Base-by-base conservation (phyloP, 345 rosid genomes). In the Murraya paniculata region DNA sequence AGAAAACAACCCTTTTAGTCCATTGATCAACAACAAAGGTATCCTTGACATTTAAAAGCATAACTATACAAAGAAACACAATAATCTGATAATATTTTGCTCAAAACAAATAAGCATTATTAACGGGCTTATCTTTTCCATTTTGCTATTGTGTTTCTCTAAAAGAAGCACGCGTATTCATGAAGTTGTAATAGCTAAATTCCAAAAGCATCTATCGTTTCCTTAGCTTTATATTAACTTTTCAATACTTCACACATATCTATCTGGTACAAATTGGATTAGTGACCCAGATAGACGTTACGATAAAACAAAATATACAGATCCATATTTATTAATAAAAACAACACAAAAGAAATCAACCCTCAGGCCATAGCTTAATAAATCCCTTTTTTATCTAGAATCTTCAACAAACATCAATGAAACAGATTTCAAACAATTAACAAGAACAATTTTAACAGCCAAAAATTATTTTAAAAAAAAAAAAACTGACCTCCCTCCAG, bases 401-500 rank as follows among this genome's bases (percentile, higher is more conserved):
- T 38, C 56, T 39, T 68, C 57, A 14, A 68, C 61, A 30, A 30
- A 53, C 59, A 50, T 27, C 14, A 39, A 70, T 4, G 5, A 24
- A 28, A 27, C 19, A 36, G 22, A 35, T 36, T 5, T 4, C 13
- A 58, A 70, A n/a, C 41, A 18, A 45, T 45, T 45, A 36, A 58
- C 33, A 36, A 58, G 22, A 53, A 53, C 21, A 6, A 18, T 53
- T 16, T 53, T 18, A 53, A 53, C 2, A 19, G 57, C 57, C 21
- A 53, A 19, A 53, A 53, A 53, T 1, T 9, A 53, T 3, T 3
- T 50, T 5, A 53, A 53, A 24, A 30, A 28, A 50, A 18, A 31
- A 65, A 3, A 33, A 30, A 53, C 65, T 67, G 13, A 80, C 83
- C 79, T 75, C 71, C 70, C 59, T 39, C 28, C 25, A 59, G 74